A percentile compares a stretch with the other conserved stretches of the same genome.
These are phyloP conservation scores for Peterozyma xylosa DNA, from an alignment of 805 yeast genomes.

Conservation along the genomic window DNA sequence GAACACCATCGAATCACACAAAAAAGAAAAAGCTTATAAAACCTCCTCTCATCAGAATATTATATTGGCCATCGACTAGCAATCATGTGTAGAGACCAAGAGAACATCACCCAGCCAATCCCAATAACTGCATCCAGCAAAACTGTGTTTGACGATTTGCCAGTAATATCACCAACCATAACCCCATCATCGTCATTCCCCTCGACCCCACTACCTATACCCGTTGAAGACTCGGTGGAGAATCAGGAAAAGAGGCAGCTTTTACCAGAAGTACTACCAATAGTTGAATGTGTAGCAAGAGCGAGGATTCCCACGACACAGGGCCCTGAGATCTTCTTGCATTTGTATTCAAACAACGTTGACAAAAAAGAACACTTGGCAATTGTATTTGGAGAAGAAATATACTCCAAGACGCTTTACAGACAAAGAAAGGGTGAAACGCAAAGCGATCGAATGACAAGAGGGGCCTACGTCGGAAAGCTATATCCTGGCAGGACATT, in stretches of 20 bases:
- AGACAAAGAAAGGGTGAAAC: conserved; percentile 58
- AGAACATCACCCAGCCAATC: too few species aligned
- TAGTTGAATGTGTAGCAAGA: conserved; percentile 81
- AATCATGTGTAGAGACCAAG: too few species aligned
- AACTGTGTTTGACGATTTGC: conserved; percentile 23
- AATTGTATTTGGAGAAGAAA: conserved; percentile 90
- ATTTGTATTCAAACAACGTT: conserved; percentile 75
- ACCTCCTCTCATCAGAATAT: too few species aligned
- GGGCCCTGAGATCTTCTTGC: conserved; percentile 91
- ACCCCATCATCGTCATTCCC: conserved; percentile 21
- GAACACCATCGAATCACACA: too few species aligned
- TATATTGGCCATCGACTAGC: too few species aligned
- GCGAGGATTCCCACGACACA: conserved; percentile 95
- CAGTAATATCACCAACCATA: conserved; percentile 32
- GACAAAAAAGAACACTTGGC: conserved; percentile 95
- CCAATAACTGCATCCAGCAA: too few species aligned
- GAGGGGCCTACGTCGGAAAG: conserved; percentile 94
- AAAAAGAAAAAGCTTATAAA: too few species aligned
- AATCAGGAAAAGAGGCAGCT: conserved; percentile 24
- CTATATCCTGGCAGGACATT: conserved; percentile 75
- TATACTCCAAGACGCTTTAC: conserved; percentile 71
- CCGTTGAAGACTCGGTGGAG: conserved; percentile 1
- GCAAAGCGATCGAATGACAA: conserved; percentile 92
- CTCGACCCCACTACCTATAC: conserved; percentile 19
- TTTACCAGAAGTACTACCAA: conserved; percentile 55